These are phyloP conservation scores for Meripilus lineatus DNA, from an alignment of 1,284 basidiomycete genomes.

Conservation along the genomic window DNA sequence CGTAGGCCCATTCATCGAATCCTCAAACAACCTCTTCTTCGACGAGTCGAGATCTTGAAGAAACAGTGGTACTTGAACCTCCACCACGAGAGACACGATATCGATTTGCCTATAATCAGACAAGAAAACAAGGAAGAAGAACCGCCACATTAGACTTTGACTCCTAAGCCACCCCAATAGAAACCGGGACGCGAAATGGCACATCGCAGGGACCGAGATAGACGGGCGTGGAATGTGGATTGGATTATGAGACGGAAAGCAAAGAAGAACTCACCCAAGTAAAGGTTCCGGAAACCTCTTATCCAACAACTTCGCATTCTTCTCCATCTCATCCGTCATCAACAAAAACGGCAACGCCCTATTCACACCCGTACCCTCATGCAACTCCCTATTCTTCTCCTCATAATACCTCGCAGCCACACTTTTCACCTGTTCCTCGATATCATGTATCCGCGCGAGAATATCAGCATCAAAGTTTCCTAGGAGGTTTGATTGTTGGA, in stretches of 20 bases:
- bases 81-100: slow-evolving; percentile 73
- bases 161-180: no score
- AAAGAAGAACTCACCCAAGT: slow-evolving; percentile 53
- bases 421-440: slow-evolving; percentile 65
- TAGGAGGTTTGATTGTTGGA: slow-evolving; percentile 65
- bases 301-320: slow-evolving; percentile 75
- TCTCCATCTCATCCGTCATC: slow-evolving; percentile 89
- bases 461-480: slow-evolving; percentile 66
- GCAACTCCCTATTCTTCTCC: slow-evolving; percentile 63
- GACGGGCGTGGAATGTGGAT: no score
- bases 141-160: slow-evolving; percentile 8
- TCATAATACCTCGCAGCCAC: slow-evolving; percentile 71
- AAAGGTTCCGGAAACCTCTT: slow-evolving; percentile 83
- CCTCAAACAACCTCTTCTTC: slow-evolving; percentile 67
- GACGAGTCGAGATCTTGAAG: slow-evolving; percentile 73
- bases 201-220: no score
- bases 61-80: slow-evolving; percentile 70
- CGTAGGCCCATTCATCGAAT: slow-evolving; percentile 74
- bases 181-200: no score
- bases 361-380: slow-evolving; percentile 65
- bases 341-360: slow-evolving; percentile 74
- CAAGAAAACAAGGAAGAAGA: slow-evolving; percentile 1
- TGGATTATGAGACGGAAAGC: no score
- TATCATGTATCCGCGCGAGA: slow-evolving; percentile 56
- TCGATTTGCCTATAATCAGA: slow-evolving; percentile 57